Conservation (phyloP, 2,329 filamentous ascomycete genomes). For the Elsinoe ampelina region DNA sequence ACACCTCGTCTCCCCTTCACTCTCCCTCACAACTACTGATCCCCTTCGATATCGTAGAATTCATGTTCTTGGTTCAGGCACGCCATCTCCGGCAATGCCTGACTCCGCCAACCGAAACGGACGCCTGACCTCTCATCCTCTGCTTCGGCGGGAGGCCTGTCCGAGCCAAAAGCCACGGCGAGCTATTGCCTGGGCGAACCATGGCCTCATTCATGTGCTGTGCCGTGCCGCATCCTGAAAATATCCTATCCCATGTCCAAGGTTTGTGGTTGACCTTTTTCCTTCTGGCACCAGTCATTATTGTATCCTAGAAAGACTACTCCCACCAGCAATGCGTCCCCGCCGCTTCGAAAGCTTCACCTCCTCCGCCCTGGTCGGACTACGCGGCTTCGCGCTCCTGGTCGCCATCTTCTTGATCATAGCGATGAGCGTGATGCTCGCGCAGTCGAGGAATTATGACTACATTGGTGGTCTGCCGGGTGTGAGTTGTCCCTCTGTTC, state of each 20-base stretch:
- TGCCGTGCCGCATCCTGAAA: neutral
- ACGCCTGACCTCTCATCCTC: too few relatives aligned
- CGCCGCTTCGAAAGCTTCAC: neutral
- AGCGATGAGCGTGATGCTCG: neutral
- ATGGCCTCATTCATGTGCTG: neutral
- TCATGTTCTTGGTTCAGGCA: too few relatives aligned
- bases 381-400: neutral
- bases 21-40: too few relatives aligned
- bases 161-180: neutral
- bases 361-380: neutral
- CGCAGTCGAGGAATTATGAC: neutral
- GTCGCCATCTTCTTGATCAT: neutral
- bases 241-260: neutral
- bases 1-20: too few relatives aligned
- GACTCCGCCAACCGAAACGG: too few relatives aligned
- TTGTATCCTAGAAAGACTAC: neutral
- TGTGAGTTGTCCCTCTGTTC: too few relatives aligned
- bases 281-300: neutral
- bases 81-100: too few relatives aligned
- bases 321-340: neutral
- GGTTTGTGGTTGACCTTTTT: neutral
- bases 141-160: too few relatives aligned
- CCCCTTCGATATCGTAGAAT: too few relatives aligned
- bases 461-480: neutral
- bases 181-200: neutral